Base-by-base conservation (phyloP, 768 basidiomycete species). In the Daedalea quercina region DNA sequence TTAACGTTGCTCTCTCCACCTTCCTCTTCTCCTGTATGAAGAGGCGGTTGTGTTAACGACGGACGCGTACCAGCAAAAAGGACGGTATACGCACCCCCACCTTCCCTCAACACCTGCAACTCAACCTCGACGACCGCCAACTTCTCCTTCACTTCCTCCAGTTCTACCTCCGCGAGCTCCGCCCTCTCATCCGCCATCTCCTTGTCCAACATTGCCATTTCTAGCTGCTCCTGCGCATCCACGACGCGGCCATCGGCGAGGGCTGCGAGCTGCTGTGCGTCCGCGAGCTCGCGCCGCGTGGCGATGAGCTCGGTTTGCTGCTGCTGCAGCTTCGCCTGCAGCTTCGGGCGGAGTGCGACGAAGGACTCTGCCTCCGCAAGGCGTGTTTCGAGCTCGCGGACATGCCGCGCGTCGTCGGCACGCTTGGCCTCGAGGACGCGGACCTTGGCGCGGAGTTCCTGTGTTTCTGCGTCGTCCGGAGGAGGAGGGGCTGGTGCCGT, bases 151-250 rank as follows among this genome's bases (percentile, higher is more conserved):
- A 86, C 63, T 50, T 85, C 87, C 59, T 89, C 90, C 47, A 94
- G 62, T 63, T 94, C 92, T 0, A 75, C 68, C 64, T 92, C 85
- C 0, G 85, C 85, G 1, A 81, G 64, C 67, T 97, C 95, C 0
- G 89, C 85, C 54, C 82, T 82, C 67, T 97, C 95, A 64, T 98
- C 96, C 0, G 95, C 94, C 35, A 98, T 84, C 67, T 99, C 96
- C 70, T 92, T 93, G 66, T 99, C 96, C 60, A 99, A 70, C 78
- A 90, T 90, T 2, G 84, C 77, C 87, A 97, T 93, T 71, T 99
- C 96, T 35, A 98, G 70, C 64, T 94, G 90, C 53, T 97, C 95
- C 49, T 88, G 82, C 1, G 86, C 66, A 65, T 98, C 95, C 2
- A 84, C 70, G 1, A 90, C 73, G 22, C 88, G 77, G 15, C 70